Evolutionary conservation across 169 alveolate species (phyloP), one percentile per base, ranked within the genome.

Genomic region (Eimeria zaria): DNA sequence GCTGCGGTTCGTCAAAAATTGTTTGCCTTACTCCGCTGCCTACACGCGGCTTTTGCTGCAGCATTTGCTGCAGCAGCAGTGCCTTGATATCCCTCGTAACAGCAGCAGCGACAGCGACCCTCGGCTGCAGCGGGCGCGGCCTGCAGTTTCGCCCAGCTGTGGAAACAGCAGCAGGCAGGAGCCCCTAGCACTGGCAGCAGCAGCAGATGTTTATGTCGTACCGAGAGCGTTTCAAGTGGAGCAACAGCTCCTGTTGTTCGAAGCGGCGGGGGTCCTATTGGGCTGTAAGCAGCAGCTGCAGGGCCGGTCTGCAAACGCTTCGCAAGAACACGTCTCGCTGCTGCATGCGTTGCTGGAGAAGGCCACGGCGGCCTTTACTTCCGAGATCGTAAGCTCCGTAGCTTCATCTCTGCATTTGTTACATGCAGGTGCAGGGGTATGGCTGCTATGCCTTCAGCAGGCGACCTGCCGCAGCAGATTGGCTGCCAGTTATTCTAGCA

Each of bases 31-130:
- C 33, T 84, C 92, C 27, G 92, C 92, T 84, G 80, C 92, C 6
- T 84, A 84, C 78, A 84, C 92, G n/a, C 58, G 92, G n/a, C 78
- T 84, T 1, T 69, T 84, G 78, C 78, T 84, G 92, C 92, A 60
- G 80, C 92, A 84, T 39, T 36, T 84, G 92, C 92, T 84, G 78
- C 92, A 84, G 76, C 78, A 84, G 92, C 92, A 84, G 76, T 84
- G 92, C 92, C 78, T 84, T 53, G 92, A 84, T 55, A 58, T 84
- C 74, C 92, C 92, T 30, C 58, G 92, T 58, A 84, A 53, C 92
- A 51, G 55, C 69, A 73, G 39, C 83, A 73, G 53, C 53, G 44
- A 39, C 85, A 36, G 60, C 85, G 69, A n/a, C 12, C 39, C 60
- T 39, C 55, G 78, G 39, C 92, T 58, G 76, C 92, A 60, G 41